Evolutionary conservation across 1,139 yeast species (phyloP).

Genomic region (Pneumocystis jirovecii): DNA sequence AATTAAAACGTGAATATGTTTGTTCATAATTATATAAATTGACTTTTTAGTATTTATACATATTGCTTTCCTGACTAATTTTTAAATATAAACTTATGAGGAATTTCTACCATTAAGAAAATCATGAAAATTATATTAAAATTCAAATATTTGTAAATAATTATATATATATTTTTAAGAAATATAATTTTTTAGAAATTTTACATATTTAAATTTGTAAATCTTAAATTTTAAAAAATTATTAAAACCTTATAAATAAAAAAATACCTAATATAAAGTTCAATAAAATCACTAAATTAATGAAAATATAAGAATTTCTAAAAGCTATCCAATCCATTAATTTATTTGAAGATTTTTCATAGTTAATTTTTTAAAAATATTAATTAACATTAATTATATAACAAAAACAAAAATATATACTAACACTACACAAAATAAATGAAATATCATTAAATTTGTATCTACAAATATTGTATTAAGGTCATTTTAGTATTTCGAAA

Average conservation of each 20-base stretch:
- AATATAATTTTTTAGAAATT: not conserved
- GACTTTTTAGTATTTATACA: too few relatives aligned
- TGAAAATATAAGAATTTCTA: constrained; percentile 43
- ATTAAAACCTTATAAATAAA: not conserved
- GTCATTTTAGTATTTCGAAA: not conserved
- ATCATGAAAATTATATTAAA: constrained; percentile 33
- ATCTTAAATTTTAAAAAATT: not conserved
- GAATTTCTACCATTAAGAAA: too few relatives aligned
- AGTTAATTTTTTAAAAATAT: constrained; percentile 19
- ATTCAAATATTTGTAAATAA: constrained; percentile 45
- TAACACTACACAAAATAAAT: not conserved
- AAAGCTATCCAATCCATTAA: constrained; percentile 21
- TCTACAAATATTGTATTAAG: not conserved
- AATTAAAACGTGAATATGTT: not conserved
- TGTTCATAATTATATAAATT: constrained; percentile 52
- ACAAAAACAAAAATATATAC: not conserved
- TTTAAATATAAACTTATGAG: too few relatives aligned
- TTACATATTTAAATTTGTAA: not conserved
- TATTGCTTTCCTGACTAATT: too few relatives aligned
- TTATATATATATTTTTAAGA: constrained; percentile 35
- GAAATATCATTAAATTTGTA: not conserved
- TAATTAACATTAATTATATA: not conserved
- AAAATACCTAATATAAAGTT: constrained; percentile 22
- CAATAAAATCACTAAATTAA: constrained; percentile 81
- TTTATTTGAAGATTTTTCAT: constrained; percentile 41